Conservation (phyloP, 352 stramenopile genomes). For the Phytophthora podocarpi region DNA sequence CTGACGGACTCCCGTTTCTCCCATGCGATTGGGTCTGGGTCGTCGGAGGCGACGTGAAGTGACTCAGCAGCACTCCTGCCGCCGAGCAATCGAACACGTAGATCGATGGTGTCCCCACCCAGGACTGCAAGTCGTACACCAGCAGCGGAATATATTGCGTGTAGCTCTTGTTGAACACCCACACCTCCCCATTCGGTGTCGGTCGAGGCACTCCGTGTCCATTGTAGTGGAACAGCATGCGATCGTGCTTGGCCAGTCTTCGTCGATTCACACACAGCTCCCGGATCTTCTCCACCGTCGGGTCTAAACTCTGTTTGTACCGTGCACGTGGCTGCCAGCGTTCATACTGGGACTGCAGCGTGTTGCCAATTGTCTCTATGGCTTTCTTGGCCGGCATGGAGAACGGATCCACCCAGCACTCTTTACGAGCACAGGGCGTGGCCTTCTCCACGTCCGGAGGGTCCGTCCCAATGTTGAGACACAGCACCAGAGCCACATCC, state of each 20-base stretch:
- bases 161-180: slow-evolving; percentile 99
- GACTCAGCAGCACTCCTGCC: slow-evolving; percentile 95
- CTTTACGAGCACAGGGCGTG: slow-evolving; percentile 95
- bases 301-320: slow-evolving; percentile 96
- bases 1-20: slow-evolving; percentile 29
- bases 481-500: slow-evolving; percentile 96
- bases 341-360: slow-evolving; percentile 95
- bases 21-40: slow-evolving; percentile 20
- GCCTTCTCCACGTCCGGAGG: slow-evolving; percentile 97
- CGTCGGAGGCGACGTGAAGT: slow-evolving; percentile 81
- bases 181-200: slow-evolving; percentile 98
- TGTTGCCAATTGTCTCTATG: slow-evolving; percentile 96
- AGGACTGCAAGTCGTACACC: slow-evolving; percentile 95
- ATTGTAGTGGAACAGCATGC: slow-evolving; percentile 99
- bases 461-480: slow-evolving; percentile 98
- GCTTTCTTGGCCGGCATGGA: slow-evolving; percentile 94
- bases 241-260: slow-evolving; percentile 91
- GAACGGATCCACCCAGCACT: slow-evolving; percentile 99
- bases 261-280: slow-evolving; percentile 93
- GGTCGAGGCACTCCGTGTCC: slow-evolving; percentile 98
- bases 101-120: slow-evolving; percentile 94
- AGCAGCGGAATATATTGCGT: slow-evolving; percentile 99
- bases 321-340: slow-evolving; percentile 94
- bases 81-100: slow-evolving; percentile 99
- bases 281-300: slow-evolving; percentile 96